These are phyloP conservation scores for Rhodosorus marinus DNA, from an alignment of 23 red algal genomes.

Conservation along the genomic window DNA sequence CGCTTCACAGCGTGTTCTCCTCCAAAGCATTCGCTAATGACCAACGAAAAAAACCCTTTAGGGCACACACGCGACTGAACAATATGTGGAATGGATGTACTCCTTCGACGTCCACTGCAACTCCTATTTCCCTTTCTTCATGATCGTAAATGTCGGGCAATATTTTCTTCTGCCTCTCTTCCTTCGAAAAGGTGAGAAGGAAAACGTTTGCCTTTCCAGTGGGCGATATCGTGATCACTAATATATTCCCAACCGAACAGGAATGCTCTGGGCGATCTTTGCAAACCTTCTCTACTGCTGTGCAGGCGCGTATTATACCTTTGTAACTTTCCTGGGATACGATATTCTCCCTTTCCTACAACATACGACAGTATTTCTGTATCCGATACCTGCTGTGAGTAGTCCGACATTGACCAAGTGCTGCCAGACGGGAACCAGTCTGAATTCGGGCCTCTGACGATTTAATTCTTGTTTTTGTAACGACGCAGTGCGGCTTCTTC, in stretches of 20 bases:
- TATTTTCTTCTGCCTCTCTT: slow-evolving; percentile 57
- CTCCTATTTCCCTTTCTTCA: slow-evolving; percentile 59
- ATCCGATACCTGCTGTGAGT: not conserved
- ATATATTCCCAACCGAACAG: not conserved
- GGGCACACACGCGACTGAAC: slow-evolving; percentile 21
- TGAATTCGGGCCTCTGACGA: too few species aligned
- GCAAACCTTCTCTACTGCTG: slow-evolving; percentile 4
- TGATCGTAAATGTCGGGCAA: slow-evolving; percentile 57
- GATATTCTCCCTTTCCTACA: slow-evolving; percentile 75
- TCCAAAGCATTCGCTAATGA: too few species aligned
- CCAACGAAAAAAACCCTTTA: not conserved
- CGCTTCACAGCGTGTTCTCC: too few species aligned
- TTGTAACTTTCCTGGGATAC: slow-evolving; percentile 86
- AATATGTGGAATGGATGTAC: slow-evolving; percentile 94
- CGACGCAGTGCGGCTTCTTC: too few species aligned
- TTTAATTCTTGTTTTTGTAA: too few species aligned
- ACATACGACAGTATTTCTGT: slow-evolving; percentile 64
- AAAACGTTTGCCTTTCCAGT: not conserved
- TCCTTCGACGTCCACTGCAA: slow-evolving; percentile 97
- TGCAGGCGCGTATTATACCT: slow-evolving; percentile 40
- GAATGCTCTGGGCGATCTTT: not conserved
- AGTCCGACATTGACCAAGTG: too few species aligned
- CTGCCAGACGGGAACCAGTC: too few species aligned
- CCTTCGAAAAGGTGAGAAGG: not conserved
- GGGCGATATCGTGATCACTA: not conserved